Base-by-base conservation (phyloP, 352 stramenopile genomes). In the Thalassiosira delicatula region DNA sequence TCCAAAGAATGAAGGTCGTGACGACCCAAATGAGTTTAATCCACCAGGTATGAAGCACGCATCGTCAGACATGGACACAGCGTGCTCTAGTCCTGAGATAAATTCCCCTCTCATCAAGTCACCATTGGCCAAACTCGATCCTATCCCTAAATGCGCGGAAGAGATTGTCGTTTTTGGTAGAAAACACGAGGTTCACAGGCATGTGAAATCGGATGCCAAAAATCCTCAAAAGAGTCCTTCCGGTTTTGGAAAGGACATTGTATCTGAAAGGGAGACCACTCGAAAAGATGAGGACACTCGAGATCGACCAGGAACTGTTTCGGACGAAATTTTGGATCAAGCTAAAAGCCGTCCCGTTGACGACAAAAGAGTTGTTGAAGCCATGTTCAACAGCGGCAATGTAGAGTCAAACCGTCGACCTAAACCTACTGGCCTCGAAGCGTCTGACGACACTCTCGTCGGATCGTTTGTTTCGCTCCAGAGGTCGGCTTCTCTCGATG, bases 351-450 rank as follows among this genome's bases (percentile, higher is more conserved):
- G 14, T 46, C 65, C 51, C 21, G 21, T 63, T 4, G 69, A 84
- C 23, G 68, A 84, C 37, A 68, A 72, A 53, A n/a, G 49, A 49
- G 60, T 88, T 12, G 30, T 88, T 23, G 67, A 84, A 17, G 81
- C 75, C 21, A 88, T 88, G 81, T 65, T 88, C 19, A 83, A 82
- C 23, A 86, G 79, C 44, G 60, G 61, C n/a, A 42, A 40, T 23
- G 40, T 27, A 8, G 62, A 37, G 62, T 30, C 42, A 30, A 68
- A 23, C 2, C 21, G n/a, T 29, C 33, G 9, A 8, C 53, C 53
- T 27, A 40, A 66, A 46, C 17, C 42, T 37, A 27, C 51, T 8
- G 19, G 49, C 0, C 76, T 76, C 25, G 44, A 66, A 57, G 57
- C 29, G 17, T 83, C 69, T 0, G 37, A 53, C 2, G 61, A 67